Evolutionary conservation across 2,329 filamentous ascomycete genomes (phyloP).

Genomic region (Emydomyces testavorans): DNA sequence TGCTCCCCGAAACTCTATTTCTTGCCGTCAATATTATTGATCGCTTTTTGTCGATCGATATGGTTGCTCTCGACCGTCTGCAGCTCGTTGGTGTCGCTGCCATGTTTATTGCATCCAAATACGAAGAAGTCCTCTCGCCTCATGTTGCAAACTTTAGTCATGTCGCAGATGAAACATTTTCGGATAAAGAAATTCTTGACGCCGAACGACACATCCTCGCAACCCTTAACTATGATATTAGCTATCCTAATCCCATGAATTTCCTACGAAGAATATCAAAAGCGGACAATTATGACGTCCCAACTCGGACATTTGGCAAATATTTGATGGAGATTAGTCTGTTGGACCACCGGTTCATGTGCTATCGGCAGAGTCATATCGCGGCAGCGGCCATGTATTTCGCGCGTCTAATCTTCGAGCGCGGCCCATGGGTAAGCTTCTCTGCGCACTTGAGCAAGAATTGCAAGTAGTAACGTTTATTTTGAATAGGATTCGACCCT

Average conservation of each 20-base stretch:
- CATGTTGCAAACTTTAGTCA: slow-evolving; percentile 96
- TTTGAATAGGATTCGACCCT: slow-evolving; percentile 61
- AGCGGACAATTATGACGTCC: slow-evolving; percentile 98
- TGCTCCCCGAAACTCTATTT: slow-evolving; percentile 91
- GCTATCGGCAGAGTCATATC: slow-evolving; percentile 76
- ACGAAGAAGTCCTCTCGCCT: slow-evolving; percentile 93
- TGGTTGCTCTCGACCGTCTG: slow-evolving; percentile 90
- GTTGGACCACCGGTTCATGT: slow-evolving; percentile 87
- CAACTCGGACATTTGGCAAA: slow-evolving; percentile 92
- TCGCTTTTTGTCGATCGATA: slow-evolving; percentile 85
- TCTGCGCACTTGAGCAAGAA: too few relatives aligned
- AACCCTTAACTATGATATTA: slow-evolving; percentile 89
- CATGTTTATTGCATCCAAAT: slow-evolving; percentile 91
- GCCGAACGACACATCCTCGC: slow-evolving; percentile 92
- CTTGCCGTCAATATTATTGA: slow-evolving; percentile 95
- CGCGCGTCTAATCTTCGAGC: slow-evolving; percentile 76
- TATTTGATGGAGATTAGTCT: slow-evolving; percentile 96
- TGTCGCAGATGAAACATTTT: slow-evolving; percentile 93
- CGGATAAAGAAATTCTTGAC: slow-evolving; percentile 85
- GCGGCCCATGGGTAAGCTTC: slow-evolving; percentile 70
- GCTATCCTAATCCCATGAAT: slow-evolving; percentile 99
- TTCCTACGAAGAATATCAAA: slow-evolving; percentile 97
- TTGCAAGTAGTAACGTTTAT: background rate
- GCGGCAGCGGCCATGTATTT: slow-evolving; percentile 93
- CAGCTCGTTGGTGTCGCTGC: slow-evolving; percentile 97